These are phyloP conservation scores for Oldenlandia corymbosa DNA, from an alignment of 257 asterid species.

Conservation along the genomic window DNA sequence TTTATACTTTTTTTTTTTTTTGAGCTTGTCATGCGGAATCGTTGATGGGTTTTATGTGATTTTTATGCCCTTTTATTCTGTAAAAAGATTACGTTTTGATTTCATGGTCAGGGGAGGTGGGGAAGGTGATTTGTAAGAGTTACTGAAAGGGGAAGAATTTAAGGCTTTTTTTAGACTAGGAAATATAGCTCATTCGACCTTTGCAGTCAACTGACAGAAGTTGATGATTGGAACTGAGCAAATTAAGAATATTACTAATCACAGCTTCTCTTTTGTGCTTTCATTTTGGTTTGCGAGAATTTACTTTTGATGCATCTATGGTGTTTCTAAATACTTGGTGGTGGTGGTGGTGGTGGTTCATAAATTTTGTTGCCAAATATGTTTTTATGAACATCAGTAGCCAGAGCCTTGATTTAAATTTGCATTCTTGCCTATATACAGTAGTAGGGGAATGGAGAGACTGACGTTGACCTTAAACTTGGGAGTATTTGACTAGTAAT, in stretches of 20 bases:
- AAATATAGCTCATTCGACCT: too few relatives aligned
- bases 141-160: background rate
- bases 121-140: too few relatives aligned
- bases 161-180: too few relatives aligned
- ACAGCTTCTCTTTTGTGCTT: background rate
- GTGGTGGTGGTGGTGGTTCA: background rate
- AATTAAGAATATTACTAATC: background rate
- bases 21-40: too few relatives aligned
- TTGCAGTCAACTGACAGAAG: slow-evolving; percentile 1
- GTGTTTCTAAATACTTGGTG: background rate
- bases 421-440: background rate
- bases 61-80: background rate
- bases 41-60: background rate
- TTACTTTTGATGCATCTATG: background rate
- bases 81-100: background rate
- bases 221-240: background rate
- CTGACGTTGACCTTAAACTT: background rate
- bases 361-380: background rate
- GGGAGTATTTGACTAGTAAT: background rate
- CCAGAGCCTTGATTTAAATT: background rate
- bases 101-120: background rate
- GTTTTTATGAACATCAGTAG: background rate
- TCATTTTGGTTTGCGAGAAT: background rate
- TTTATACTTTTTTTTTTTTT: too few relatives aligned
- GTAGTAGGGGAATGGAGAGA: background rate